phyloP scores from a whole-genome alignment of 208 protist genomes.

The Balamuthia mandrillaris region DNA sequence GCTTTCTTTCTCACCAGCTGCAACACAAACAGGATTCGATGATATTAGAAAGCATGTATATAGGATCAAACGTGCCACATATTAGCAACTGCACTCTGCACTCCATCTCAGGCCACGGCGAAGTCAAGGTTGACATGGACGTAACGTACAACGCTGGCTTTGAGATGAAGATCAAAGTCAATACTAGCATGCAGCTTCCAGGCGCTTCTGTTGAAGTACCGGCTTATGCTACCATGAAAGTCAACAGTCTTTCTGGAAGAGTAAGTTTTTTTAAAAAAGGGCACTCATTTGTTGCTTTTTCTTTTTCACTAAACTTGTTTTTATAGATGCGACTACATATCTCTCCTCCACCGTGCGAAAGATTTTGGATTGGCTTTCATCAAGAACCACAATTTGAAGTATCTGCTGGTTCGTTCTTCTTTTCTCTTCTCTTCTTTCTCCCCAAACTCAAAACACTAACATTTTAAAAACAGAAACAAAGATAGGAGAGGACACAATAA shows the following conservation, averaged over 20 bases:
- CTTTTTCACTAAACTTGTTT: neutral
- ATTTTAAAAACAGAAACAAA: neutral
- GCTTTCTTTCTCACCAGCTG: neutral
- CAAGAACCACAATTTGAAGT: neutral
- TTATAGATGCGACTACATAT: slow-evolving; percentile 10
- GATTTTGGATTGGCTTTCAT: slow-evolving; percentile 28
- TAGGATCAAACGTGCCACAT: neutral
- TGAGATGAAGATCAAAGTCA: slow-evolving; percentile 16
- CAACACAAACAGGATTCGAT: slow-evolving; percentile 5
- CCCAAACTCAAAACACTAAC: neutral
- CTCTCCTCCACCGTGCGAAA: slow-evolving; percentile 8
- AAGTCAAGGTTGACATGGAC: slow-evolving; percentile 16
- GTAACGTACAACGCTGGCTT: slow-evolving; percentile 5
- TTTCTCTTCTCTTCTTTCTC: neutral
- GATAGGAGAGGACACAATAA: neutral
- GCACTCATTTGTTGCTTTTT: neutral
- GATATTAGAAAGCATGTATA: slow-evolving; percentile 10
- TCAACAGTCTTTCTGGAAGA: neutral
- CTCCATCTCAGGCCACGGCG: slow-evolving; percentile 15
- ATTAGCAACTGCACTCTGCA: slow-evolving; percentile 5
- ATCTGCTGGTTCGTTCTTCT: neutral
- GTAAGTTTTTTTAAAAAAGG: neutral
- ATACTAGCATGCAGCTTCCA: neutral
- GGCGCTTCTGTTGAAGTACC: slow-evolving; percentile 8
- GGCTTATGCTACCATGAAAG: neutral